Conservation (phyloP, 805 yeast genomes). For the Saccharomyces jurei region DNA sequence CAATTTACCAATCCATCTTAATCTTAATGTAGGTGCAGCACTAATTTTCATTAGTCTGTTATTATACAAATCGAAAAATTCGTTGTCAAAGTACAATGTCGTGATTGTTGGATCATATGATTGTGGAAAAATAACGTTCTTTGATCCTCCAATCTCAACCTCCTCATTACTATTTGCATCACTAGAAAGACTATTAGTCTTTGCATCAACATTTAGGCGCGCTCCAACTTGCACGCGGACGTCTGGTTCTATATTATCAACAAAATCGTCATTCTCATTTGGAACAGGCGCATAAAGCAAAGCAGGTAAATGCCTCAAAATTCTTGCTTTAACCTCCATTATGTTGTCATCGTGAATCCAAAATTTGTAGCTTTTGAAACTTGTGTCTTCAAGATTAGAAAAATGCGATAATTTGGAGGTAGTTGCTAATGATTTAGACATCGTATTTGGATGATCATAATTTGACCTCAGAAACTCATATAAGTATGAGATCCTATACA, state of each 20-base stretch:
- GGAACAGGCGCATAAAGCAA: conserved; percentile 53
- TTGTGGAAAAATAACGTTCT: conserved; percentile 14
- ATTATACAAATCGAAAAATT: conserved; percentile 76
- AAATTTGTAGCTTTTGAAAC: conserved; percentile 69
- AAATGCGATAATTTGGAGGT: conserved; percentile 31
- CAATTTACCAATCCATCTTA: conserved; percentile 87
- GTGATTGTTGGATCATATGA: conserved; percentile 74
- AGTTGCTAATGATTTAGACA: conserved; percentile 32
- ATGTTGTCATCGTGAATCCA: conserved; percentile 94
- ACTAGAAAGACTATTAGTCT: conserved; percentile 27
- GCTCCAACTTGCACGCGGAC: conserved; percentile 1
- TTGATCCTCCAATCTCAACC: conserved; percentile 4
- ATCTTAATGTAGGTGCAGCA: conserved; percentile 66
- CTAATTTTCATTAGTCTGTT: conserved; percentile 65
- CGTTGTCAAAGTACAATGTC: conserved; percentile 83
- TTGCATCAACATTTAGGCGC: conserved; percentile 10
- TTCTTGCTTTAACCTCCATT: conserved; percentile 96
- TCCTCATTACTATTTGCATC: conserved; percentile 41
- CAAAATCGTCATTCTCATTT: conserved; percentile 27
- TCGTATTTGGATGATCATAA: conserved; percentile 20
- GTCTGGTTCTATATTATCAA: conserved; percentile 22
- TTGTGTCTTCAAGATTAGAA: conserved; percentile 28
- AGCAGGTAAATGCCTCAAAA: conserved; percentile 87
- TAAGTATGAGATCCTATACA: conserved; percentile 72
- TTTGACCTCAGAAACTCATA: conserved; percentile 75